These are phyloP conservation scores for Trichoderma oligosporum DNA, from an alignment of 2,329 filamentous ascomycete species.

Conservation along the genomic window DNA sequence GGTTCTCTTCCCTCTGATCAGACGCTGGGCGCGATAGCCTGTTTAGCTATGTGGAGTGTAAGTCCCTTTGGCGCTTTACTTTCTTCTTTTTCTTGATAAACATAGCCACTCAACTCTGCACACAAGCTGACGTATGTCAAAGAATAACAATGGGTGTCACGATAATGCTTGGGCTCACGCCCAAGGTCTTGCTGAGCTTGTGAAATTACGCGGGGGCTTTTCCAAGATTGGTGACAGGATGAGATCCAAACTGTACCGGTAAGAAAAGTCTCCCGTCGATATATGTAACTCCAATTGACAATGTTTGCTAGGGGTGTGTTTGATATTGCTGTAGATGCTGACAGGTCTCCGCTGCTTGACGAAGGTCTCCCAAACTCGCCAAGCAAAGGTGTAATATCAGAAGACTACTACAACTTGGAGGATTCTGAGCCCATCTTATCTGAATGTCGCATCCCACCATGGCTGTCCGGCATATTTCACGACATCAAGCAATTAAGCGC, in stretches of 20 bases:
- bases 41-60: slow-evolving; percentile 13
- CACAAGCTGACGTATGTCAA: background rate
- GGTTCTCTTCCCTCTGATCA: slow-evolving; percentile 6
- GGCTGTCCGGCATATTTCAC: background rate
- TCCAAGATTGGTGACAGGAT: background rate
- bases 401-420: background rate
- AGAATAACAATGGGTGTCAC: background rate
- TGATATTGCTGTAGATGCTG: slow-evolving; percentile 7
- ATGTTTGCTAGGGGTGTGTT: background rate
- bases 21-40: slow-evolving; percentile 2
- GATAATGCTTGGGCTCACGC: slow-evolving; percentile 10
- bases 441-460: background rate
- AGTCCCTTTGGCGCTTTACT: background rate
- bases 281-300: background rate
- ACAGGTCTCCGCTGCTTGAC: background rate
- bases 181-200: slow-evolving; percentile 6
- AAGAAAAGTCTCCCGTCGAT: background rate
- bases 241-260: slow-evolving; percentile 15
- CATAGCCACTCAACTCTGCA: too few relatives aligned
- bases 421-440: background rate
- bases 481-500: background rate
- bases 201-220: slow-evolving; percentile 11
- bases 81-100: background rate
- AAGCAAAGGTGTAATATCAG: background rate
- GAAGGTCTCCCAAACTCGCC: slow-evolving; percentile 1